These are phyloP conservation scores for Centella asiatica DNA, from an alignment of 129 eudicot genomes.

Conservation along the genomic window DNA sequence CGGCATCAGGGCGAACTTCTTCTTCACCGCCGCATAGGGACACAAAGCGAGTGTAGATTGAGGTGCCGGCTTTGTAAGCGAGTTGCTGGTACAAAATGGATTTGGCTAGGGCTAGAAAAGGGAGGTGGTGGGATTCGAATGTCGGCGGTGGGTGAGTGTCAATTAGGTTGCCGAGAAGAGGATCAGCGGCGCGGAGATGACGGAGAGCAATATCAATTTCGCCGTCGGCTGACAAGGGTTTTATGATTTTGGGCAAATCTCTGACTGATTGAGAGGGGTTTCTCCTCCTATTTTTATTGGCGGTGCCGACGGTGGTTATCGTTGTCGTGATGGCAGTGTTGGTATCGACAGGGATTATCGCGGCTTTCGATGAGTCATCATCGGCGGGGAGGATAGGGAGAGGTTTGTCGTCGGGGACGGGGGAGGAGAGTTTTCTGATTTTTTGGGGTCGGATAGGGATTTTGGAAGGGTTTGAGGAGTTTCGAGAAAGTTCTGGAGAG, in stretches of 20 bases:
- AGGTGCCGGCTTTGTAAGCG: constrained; percentile 75
- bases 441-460: constrained; percentile 92
- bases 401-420: neutral
- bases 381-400: constrained; percentile 1
- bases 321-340: constrained; percentile 13
- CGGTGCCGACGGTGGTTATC: neutral
- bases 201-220: constrained; percentile 50
- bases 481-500: constrained; percentile 25
- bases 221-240: constrained; percentile 45
- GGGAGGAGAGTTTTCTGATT: constrained; percentile 56
- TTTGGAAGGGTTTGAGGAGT: constrained; percentile 52
- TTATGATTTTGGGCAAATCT: constrained; percentile 30
- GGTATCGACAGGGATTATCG: constrained; percentile 13
- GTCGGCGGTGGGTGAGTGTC: constrained; percentile 58
- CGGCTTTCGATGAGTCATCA: constrained; percentile 15
- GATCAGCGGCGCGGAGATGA: constrained; percentile 67
- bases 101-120: constrained; percentile 63
- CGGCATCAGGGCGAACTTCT: constrained; percentile 45
- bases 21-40: constrained; percentile 73
- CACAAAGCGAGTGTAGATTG: constrained; percentile 66
- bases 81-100: constrained; percentile 83
- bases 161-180: constrained; percentile 42
- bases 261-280: constrained; percentile 29
- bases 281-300: constrained; percentile 34
- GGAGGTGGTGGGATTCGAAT: constrained; percentile 52